These are phyloP conservation scores for Papiliotrema flavescens DNA, from an alignment of 1,284 basidiomycete species.

Conservation along the genomic window DNA sequence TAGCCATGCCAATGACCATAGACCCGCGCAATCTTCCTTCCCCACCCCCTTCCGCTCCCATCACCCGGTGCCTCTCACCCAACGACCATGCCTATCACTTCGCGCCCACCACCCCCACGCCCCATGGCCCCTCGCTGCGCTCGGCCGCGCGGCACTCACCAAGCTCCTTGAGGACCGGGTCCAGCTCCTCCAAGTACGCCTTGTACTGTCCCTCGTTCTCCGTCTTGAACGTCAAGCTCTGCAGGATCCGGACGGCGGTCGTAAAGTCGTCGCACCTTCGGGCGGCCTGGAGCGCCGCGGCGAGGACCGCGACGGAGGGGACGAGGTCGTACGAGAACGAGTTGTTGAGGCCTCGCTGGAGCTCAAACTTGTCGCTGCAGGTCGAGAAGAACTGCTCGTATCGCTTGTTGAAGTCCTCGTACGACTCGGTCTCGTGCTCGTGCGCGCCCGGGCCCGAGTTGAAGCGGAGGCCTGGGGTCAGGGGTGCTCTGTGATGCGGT, in stretches of 20 bases:
- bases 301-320: slow-evolving; percentile 81
- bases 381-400: slow-evolving; percentile 90
- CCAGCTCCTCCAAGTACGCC: slow-evolving; percentile 82
- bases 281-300: slow-evolving; percentile 83
- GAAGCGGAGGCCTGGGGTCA: slow-evolving; percentile 32
- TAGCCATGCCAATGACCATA: neutral
- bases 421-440: slow-evolving; percentile 80
- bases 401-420: slow-evolving; percentile 88
- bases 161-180: slow-evolving; percentile 78
- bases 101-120: too few species aligned
- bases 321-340: slow-evolving; percentile 99
- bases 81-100: too few species aligned
- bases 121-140: too few species aligned
- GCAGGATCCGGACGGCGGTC: slow-evolving; percentile 92
- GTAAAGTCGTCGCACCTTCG: slow-evolving; percentile 94
- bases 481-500: neutral
- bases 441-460: slow-evolving; percentile 37
- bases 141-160: slow-evolving; percentile 60
- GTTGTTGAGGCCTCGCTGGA: slow-evolving; percentile 97
- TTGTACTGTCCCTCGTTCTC: slow-evolving; percentile 93
- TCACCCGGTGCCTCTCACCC: too few species aligned
- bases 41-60: too few species aligned
- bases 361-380: slow-evolving; percentile 93
- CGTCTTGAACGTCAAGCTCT: slow-evolving; percentile 87
- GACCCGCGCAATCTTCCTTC: too few species aligned